phyloP scores from a whole-genome alignment of 495 filamentous ascomycete species.

The Penicillium salamii region DNA sequence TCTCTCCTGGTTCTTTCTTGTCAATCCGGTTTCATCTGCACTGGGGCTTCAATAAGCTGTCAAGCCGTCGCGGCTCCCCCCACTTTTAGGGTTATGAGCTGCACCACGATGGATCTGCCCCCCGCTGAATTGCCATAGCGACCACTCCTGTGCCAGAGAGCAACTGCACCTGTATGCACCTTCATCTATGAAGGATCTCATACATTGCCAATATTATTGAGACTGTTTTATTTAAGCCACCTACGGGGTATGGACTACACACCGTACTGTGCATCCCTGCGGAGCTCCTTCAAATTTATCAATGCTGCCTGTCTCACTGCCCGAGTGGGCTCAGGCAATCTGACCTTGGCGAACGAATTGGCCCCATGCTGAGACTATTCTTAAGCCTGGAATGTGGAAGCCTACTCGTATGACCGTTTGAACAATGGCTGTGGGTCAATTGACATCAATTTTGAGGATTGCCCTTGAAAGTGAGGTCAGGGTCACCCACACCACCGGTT shows the following conservation, averaged over 20 bases:
- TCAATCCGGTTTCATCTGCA: conserved; percentile 24
- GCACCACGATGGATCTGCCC: conserved; percentile 8
- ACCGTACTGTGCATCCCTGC: conserved; percentile 12
- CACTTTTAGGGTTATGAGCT: conserved; percentile 14
- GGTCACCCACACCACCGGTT: no score
- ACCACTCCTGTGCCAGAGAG: conserved; percentile 5
- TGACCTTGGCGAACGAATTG: not conserved
- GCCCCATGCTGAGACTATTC: conserved; percentile 4
- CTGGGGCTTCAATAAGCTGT: conserved; percentile 15
- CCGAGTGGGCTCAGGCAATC: conserved; percentile 5
- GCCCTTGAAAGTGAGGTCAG: no score
- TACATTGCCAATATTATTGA: conserved; percentile 12
- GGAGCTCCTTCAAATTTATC: conserved; percentile 1
- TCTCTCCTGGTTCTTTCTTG: conserved; percentile 9
- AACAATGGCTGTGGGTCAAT: not conserved
- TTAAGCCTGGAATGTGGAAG: conserved; percentile 8
- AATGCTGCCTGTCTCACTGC: conserved; percentile 21
- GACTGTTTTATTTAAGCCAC: conserved; percentile 15
- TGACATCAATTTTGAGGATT: not conserved
- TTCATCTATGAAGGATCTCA: not conserved
- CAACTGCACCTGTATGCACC: not conserved
- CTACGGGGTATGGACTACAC: no score
- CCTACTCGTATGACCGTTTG: not conserved
- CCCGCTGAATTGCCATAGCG: conserved; percentile 24
- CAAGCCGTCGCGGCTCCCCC: conserved; percentile 10